Evolutionary conservation across 2,329 filamentous ascomycete genomes (phyloP), one percentile per base, ranked within the genome.

Genomic region (Diaporthe batatas): DNA sequence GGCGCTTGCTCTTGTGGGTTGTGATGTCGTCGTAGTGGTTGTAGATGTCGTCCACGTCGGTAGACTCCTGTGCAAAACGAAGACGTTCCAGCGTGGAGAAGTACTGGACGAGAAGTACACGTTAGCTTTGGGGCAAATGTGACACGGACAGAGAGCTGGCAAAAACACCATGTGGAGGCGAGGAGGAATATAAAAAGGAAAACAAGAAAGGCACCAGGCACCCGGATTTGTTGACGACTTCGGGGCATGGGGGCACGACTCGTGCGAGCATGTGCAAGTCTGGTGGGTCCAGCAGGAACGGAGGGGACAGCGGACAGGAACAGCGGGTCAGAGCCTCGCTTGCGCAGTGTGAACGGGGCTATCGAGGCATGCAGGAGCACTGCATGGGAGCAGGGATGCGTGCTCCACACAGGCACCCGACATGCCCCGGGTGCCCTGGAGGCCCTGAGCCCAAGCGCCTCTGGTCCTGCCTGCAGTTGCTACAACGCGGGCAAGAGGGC

Each of bases 1-100:
- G 78, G 65, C 79, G 77, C 62, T 79, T 79, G 71, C 76, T 75
- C 68, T 79, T 77, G 54, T 75, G 76, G 2, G 76, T 74, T 5
- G 80, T 78, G 65, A 81, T 80, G 71, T 81, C 78, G 80, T 79
- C 77, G 80, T 82, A 82, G 71, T 82, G 81, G 21, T 80, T 77
- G 47, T 79, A 81, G 55, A 82, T 82, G 65, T 79, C 80, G 74
- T 82, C 79, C 29, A 82, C 78, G 11, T 78, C 75, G 68, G 78
- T 75, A 6, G 80, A 81, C 44, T 78, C 78, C 47, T 91, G 90
- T 67, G 88, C 88, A 79, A 94, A 90, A 77, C 90, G 89, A 73
- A 93, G 86, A 72, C 92, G 89, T 82, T 94, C 92, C 75, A 92
- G 86, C 10, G 90, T 91, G 42, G 92, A 93, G 83, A 94, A 94